A percentile compares a stretch with the other conserved stretches of the same genome.
Conservation (phyloP, 106 monocot genomes). For the Allium cepa region DNA sequence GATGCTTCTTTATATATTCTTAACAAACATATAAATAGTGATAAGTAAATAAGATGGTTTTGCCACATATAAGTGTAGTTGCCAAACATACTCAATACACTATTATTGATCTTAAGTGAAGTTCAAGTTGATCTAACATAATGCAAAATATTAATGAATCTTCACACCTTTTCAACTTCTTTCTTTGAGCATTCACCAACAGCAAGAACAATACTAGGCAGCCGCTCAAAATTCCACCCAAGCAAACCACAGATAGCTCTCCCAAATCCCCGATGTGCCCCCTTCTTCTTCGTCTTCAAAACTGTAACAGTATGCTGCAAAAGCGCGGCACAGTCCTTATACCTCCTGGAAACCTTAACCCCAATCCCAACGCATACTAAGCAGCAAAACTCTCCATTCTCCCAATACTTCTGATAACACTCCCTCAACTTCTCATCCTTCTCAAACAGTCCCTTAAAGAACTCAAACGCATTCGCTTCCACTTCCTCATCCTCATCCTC, state of each 20-base stretch:
- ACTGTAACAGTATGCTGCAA: slow-evolving; percentile 51
- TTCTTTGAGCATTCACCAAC: slow-evolving; percentile 4
- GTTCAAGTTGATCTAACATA: too few species aligned
- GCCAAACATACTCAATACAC: too few species aligned
- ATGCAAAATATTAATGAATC: too few species aligned
- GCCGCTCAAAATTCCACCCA: slow-evolving; percentile 50
- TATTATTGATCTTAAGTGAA: too few species aligned
- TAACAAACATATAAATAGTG: too few species aligned
- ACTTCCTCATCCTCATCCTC: slow-evolving; percentile 19
- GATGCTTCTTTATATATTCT: too few species aligned
- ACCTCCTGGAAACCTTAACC: slow-evolving; percentile 40
- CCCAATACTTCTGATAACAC: slow-evolving; percentile 45
- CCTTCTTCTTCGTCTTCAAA: slow-evolving; percentile 26
- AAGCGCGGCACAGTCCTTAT: slow-evolving; percentile 28
- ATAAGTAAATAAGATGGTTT: too few species aligned
- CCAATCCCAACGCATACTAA: slow-evolving; percentile 42
- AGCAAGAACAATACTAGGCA: slow-evolving; percentile 57
- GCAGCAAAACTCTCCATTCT: slow-evolving; percentile 60
- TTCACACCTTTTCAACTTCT: background rate
- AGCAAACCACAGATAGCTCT: slow-evolving; percentile 46
- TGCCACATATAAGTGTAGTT: too few species aligned
- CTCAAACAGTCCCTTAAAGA: slow-evolving; percentile 42
- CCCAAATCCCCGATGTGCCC: slow-evolving; percentile 53
- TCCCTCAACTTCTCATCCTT: slow-evolving; percentile 39
- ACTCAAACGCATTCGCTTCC: slow-evolving; percentile 16